Percentiles rank a stretch among this genome's conserved stretches.
Conservation (phyloP, 768 basidiomycete species). For the Tremella mesenterica region DNA sequence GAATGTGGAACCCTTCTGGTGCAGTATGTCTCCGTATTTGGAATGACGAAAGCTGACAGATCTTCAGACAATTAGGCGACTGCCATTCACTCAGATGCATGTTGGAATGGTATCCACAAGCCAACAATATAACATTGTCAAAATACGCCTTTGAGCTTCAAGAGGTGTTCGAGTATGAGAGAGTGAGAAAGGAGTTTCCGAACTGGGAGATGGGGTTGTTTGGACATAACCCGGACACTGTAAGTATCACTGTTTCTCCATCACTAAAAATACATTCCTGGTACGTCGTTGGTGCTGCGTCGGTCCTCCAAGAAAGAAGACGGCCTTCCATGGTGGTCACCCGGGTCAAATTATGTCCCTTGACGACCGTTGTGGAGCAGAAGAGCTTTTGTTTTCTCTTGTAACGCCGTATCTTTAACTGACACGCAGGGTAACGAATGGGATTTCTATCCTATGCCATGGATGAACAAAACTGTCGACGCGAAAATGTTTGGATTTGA, state of each 20-base stretch:
- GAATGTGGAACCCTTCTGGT: constrained; percentile 40
- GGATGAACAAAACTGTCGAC: constrained; percentile 28
- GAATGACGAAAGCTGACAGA: constrained; percentile 1
- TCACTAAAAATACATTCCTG: too few relatives aligned
- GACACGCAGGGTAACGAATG: constrained; percentile 34
- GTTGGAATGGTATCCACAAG: constrained; percentile 39
- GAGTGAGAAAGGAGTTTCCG: constrained; percentile 24
- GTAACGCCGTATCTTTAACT: not conserved
- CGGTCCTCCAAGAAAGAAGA: too few relatives aligned
- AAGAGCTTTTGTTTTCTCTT: too few relatives aligned
- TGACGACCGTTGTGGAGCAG: too few relatives aligned
- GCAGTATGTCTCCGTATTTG: constrained; percentile 26
- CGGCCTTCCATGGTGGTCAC: too few relatives aligned
- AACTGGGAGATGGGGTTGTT: constrained; percentile 36
- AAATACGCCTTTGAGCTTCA: constrained; percentile 43
- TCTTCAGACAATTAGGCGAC: constrained; percentile 37
- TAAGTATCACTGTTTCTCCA: too few relatives aligned
- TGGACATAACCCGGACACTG: constrained; percentile 42
- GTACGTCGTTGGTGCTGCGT: too few relatives aligned
- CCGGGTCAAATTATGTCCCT: too few relatives aligned
- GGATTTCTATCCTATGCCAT: constrained; percentile 40
- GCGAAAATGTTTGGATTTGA: constrained; percentile 41
- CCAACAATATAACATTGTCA: constrained; percentile 42
- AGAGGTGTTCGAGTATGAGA: constrained; percentile 34
- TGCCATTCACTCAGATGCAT: constrained; percentile 36